Conservation (phyloP, 2,329 filamentous ascomycete species). For the Piedraia hortae region DNA sequence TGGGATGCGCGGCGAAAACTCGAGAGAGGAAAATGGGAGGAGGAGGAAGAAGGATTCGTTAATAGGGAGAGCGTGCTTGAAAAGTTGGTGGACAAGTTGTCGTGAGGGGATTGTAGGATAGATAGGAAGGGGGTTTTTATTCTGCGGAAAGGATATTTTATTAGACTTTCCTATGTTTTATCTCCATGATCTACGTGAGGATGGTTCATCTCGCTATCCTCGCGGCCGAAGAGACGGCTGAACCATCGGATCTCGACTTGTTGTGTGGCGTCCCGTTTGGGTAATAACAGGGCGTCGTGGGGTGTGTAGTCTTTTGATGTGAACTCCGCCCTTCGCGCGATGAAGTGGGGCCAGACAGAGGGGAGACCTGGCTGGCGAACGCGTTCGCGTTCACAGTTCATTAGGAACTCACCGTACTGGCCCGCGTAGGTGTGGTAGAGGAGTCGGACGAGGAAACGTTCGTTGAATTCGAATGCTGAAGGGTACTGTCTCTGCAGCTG, state of each 20-base stretch:
- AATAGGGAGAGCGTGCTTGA: too few relatives aligned
- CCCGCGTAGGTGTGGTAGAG: conserved; percentile 88
- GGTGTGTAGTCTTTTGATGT: conserved; percentile 55
- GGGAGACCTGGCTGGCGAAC: conserved; percentile 28
- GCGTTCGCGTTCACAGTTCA: conserved; percentile 79
- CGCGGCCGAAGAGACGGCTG: conserved; percentile 62
- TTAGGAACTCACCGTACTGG: conserved; percentile 90
- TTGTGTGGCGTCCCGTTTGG: conserved; percentile 17
- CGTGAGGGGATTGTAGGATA: too few relatives aligned
- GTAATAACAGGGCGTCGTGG: conserved; percentile 50
- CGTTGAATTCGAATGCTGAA: conserved; percentile 82
- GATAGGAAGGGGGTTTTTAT: too few relatives aligned
- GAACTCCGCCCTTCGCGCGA: conserved; percentile 56
- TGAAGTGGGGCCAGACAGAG: conserved; percentile 90
- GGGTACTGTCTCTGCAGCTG: conserved; percentile 69
- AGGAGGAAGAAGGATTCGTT: conserved; percentile 36
- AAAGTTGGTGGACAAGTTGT: too few relatives aligned
- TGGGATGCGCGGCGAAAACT: conserved; percentile 33
- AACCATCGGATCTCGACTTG: conserved; percentile 67
- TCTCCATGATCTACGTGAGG: too few relatives aligned
- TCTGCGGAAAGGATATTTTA: too few relatives aligned
- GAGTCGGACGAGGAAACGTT: conserved; percentile 66
- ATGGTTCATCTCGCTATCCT: conserved; percentile 73
- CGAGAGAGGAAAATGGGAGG: conserved; percentile 41
- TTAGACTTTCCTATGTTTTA: too few relatives aligned